Conservation (phyloP, 2,329 filamentous ascomycete species). For the Neodidymelliopsis sp. region DNA sequence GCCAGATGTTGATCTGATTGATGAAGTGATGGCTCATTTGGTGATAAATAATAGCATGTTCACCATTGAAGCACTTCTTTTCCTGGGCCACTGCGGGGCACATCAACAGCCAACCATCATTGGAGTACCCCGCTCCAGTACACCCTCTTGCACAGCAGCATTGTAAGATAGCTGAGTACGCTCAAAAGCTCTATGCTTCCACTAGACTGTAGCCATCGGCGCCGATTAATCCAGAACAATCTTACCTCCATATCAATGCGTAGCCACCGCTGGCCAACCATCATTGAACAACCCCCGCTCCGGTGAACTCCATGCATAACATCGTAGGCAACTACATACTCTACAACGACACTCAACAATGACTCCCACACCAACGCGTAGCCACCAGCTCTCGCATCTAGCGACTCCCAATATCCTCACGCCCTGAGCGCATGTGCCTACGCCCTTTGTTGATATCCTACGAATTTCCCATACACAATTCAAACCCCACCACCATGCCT, state of each 20-base stretch:
- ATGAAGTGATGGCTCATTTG: not conserved
- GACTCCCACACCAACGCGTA: not conserved
- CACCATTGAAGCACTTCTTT: no score
- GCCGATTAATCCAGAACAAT: no score
- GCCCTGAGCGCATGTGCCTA: not conserved
- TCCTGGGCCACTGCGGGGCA: no score
- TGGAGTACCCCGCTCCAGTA: no score
- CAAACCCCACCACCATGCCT: constrained; percentile 17
- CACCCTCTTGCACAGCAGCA: no score
- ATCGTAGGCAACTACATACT: constrained; percentile 12
- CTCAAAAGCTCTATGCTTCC: no score
- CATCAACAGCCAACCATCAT: not conserved
- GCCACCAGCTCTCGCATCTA: not conserved
- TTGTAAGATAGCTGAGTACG: no score
- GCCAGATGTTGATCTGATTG: constrained; percentile 50
- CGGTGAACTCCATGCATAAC: not conserved
- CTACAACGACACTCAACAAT: not conserved
- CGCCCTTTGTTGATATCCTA: not conserved
- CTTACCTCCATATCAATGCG: no score
- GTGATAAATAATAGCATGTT: not conserved
- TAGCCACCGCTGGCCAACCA: not conserved
- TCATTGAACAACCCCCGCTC: not conserved
- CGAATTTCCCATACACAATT: not conserved
- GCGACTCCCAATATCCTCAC: not conserved
- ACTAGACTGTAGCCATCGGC: no score